Conservation (phyloP, 2,329 filamentous ascomycete species). For the Colletotrichum destructivum region DNA sequence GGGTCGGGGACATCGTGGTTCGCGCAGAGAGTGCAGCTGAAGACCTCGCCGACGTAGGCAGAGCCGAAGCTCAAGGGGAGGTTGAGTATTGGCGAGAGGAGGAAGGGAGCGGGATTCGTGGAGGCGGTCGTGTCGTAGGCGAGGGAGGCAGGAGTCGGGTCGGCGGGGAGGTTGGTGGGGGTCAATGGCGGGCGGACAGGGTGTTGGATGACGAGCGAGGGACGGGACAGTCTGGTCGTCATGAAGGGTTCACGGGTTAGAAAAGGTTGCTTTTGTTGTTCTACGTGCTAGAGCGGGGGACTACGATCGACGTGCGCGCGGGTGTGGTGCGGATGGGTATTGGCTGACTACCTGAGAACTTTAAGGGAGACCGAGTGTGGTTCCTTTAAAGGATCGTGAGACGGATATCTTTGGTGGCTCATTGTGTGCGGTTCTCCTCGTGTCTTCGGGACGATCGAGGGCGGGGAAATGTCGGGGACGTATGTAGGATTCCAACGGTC, state of each 20-base stretch:
- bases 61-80: conserved; percentile 93
- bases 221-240: conserved; percentile 81
- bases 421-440: conserved; percentile 52
- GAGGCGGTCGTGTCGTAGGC: conserved; percentile 70
- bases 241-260: conserved; percentile 34
- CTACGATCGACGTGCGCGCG: conserved; percentile 1
- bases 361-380: conserved; percentile 85
- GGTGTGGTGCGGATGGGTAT: background rate
- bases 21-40: conserved; percentile 94
- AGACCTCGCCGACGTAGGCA: conserved; percentile 95
- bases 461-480: background rate
- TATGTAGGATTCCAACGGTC: background rate
- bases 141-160: conserved; percentile 76
- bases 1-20: conserved; percentile 80
- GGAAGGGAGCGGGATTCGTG: conserved; percentile 68
- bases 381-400: conserved; percentile 76
- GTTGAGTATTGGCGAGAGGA: conserved; percentile 78
- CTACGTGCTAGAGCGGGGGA: background rate
- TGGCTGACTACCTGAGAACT: conserved; percentile 72
- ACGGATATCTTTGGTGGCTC: conserved; percentile 72
- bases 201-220: conserved; percentile 81
- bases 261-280: background rate
- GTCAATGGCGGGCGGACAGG: conserved; percentile 67
- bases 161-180: conserved; percentile 60
- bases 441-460: background rate